phyloP scores from a whole-genome alignment of 2,329 filamentous ascomycete species.

The Colletotrichum lentis region DNA sequence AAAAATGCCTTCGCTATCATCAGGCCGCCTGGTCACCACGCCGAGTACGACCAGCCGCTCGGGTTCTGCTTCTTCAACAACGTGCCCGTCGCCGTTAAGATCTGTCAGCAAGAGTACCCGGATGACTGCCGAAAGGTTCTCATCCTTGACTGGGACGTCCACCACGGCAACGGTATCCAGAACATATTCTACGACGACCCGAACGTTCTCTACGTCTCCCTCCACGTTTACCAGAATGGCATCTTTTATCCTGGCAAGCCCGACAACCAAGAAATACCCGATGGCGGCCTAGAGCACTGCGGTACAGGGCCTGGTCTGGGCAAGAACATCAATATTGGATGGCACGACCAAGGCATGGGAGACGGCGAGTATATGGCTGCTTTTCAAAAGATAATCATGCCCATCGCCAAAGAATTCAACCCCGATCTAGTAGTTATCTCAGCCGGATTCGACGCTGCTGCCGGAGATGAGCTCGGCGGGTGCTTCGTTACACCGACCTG shows the following conservation, averaged over 20 bases:
- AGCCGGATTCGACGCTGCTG: slow-evolving; percentile 94
- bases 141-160: slow-evolving; percentile 90
- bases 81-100: slow-evolving; percentile 88
- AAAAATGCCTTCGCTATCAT: slow-evolving; percentile 98
- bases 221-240: slow-evolving; percentile 88
- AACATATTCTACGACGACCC: slow-evolving; percentile 96
- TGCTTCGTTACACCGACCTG: slow-evolving; percentile 91
- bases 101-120: slow-evolving; percentile 83
- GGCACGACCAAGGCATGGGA: slow-evolving; percentile 81
- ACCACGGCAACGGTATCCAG: slow-evolving; percentile 90
- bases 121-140: slow-evolving; percentile 85
- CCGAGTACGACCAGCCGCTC: slow-evolving; percentile 84
- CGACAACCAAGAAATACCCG: slow-evolving; percentile 63
- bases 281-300: slow-evolving; percentile 68
- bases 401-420: slow-evolving; percentile 90
- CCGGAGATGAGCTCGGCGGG: slow-evolving; percentile 89
- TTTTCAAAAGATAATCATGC: slow-evolving; percentile 96
- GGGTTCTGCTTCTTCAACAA: slow-evolving; percentile 99
- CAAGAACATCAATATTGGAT: slow-evolving; percentile 72
- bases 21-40: slow-evolving; percentile 93
- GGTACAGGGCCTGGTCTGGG: slow-evolving; percentile 64
- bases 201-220: slow-evolving; percentile 93
- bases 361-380: slow-evolving; percentile 97
- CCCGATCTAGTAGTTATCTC: slow-evolving; percentile 96
- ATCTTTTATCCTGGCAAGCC: slow-evolving; percentile 82